Base-by-base conservation (phyloP, 2,329 filamentous ascomycete species). In the Arthrobotrys conoides region DNA sequence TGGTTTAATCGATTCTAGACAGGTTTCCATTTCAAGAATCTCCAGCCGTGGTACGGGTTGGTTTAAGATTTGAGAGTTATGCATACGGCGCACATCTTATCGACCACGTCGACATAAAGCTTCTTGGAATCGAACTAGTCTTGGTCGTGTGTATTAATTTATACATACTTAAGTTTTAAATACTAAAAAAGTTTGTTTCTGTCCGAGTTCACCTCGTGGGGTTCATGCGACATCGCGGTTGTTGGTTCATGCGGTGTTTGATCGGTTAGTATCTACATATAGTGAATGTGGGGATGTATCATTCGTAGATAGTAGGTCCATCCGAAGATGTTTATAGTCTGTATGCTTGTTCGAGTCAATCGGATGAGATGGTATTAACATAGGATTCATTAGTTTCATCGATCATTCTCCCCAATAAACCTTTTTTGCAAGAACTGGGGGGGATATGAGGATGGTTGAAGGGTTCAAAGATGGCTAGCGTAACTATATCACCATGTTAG, bases 61-160 rank as follows among this genome's bases (percentile, higher is more conserved):
- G 24, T 38, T n/a, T 61, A 59, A 55, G 36, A 53, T 46, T n/a
- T 10, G 24, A 46, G 41, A 27, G 27, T 64, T 64, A 64, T 48
- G 57, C 46, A 64, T 30, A 41, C 12, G 12, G 22, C 18, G 12
- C 44, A 14, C 24, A 61, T 72, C n/a, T 66, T 65, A 65, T 48
- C 49, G 51, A 67, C 61, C 70, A 73, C 70, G 70, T 73, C 61
- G 70, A 61, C 70, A 41, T 46, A 27, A 61, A 16, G 12, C 30
- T 44, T 44, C 20, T 61, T 3, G 57, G 57, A 44, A 27, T 8
- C 57, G 18, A 59, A 22, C 48, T 51, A 20, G 30, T 30, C 16
- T 38, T 44, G 12, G 20, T 61, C 36, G 57, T 36, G 24, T 51
- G 48, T 20, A 51, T 51, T 51, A 30, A 55, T 33, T 33, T 30